Base-by-base conservation (phyloP, 225 moss, liverwort and hornwort genomes). In the Pleurozium schreberi region DNA sequence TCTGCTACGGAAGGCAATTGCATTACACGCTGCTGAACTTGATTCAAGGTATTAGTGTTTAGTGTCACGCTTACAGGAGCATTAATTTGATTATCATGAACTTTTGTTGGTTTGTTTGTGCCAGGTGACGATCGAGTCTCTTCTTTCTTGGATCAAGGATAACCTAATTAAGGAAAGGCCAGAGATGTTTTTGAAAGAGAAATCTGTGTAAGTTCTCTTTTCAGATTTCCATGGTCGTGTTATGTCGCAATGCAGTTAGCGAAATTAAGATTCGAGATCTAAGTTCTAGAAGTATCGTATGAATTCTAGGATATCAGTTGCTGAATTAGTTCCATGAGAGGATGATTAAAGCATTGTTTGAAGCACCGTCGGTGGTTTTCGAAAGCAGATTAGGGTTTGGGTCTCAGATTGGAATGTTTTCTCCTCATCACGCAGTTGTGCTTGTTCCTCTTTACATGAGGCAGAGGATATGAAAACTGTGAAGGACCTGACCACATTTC, bases 121-220 rank as follows among this genome's bases (percentile, higher is more conserved):
- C 33, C 90, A 98, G 97, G 83, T 96, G 69, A 97, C 97, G 25
- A 91, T 98, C 70, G 92, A 95, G 81, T 83, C 93, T 50, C 91
- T 97, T 66, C 95, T 98, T 86, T 42, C 89, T 69, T 98, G 98
- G 98, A 96, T 98, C 82, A 93, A 97, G 58, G 93, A 93, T 27
- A 97, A 97, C 60, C 91, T 98, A 69, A 88, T 97, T 13, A 96
- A 95, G 90, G 96, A 96, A 87, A 95, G 98, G 79, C 96, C 96
- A 22, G 98, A 97, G 93, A 97, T 98, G 98, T 97, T 98, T 91
- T 64, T 97, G 87, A 97, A 94, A 88, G 97, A 96, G 14, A 96
- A 97, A 45, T 96, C 97, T 76, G 98, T 98, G 97, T 98, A 92
- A 95, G 97, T 84, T 47, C 26, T 80, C 26, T 81, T 59, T 59